Conservation (phyloP, 2,329 filamentous ascomycete genomes). For the Hymenoscyphus infarciens region DNA sequence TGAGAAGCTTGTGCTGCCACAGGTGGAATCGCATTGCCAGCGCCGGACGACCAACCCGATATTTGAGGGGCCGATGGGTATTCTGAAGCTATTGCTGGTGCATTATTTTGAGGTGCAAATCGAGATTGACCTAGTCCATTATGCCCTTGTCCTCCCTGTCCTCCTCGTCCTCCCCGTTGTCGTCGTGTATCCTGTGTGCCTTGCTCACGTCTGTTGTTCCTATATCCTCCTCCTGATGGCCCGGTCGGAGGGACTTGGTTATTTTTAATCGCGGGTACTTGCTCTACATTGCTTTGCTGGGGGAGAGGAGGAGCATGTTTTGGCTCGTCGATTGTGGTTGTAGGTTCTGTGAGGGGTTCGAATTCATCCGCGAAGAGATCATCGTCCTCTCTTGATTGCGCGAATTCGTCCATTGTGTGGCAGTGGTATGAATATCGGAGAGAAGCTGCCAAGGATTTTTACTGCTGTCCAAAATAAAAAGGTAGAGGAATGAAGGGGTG, state of each 20-base stretch:
- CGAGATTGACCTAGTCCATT: slow-evolving; percentile 25
- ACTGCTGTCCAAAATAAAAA: neutral
- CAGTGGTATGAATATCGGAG: neutral
- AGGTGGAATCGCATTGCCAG: neutral
- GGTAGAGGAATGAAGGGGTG: neutral
- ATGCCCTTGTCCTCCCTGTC: slow-evolving; percentile 15
- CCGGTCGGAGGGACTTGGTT: neutral
- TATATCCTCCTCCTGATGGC: slow-evolving; percentile 11
- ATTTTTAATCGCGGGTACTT: slow-evolving; percentile 5
- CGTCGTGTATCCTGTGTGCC: slow-evolving; percentile 11
- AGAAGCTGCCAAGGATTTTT: neutral
- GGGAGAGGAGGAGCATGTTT: neutral
- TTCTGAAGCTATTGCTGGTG: neutral
- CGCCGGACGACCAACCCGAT: neutral
- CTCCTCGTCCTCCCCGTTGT: slow-evolving; percentile 18
- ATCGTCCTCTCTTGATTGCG: slow-evolving; percentile 34
- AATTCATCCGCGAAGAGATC: slow-evolving; percentile 37
- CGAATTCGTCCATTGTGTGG: slow-evolving; percentile 34
- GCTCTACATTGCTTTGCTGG: neutral
- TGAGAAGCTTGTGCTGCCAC: neutral
- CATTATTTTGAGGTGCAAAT: slow-evolving; percentile 22
- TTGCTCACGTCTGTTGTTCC: slow-evolving; percentile 12
- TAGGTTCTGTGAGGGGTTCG: slow-evolving; percentile 29
- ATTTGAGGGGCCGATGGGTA: slow-evolving; percentile 4
- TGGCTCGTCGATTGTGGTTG: slow-evolving; percentile 20